Percentiles rank a stretch among this genome's conserved stretches.
phyloP scores from a whole-genome alignment of 352 stramenopile genomes.

The Globisporangium orthogonon region DNA sequence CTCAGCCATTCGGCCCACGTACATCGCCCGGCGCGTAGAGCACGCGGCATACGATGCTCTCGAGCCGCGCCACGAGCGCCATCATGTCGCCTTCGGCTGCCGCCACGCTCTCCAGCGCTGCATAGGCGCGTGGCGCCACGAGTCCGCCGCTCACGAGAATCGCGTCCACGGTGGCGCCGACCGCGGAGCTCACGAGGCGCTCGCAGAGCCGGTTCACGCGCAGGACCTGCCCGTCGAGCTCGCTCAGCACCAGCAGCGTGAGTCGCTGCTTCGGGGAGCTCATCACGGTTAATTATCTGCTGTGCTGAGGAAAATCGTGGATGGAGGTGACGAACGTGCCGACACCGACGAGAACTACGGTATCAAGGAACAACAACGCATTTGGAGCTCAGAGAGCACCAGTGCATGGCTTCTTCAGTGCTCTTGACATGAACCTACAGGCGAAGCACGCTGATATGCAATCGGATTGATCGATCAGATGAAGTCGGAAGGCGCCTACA shows the following conservation, averaged over 20 bases:
- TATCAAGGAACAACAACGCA: too few relatives aligned
- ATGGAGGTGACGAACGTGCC: too few relatives aligned
- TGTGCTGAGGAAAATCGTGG: too few relatives aligned
- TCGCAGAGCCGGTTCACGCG: constrained; percentile 79
- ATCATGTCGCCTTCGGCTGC: constrained; percentile 87
- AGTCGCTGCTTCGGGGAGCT: constrained; percentile 15
- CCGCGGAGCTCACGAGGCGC: constrained; percentile 54
- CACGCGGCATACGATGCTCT: constrained; percentile 84
- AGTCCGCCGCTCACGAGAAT: constrained; percentile 70
- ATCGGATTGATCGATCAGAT: too few relatives aligned
- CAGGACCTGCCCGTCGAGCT: constrained; percentile 52
- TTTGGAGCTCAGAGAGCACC: neutral
- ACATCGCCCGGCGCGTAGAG: constrained; percentile 75
- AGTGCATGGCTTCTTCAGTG: too few relatives aligned
- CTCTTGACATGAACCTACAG: too few relatives aligned
- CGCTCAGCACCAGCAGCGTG: constrained; percentile 74
- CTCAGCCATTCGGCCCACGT: neutral
- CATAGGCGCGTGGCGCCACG: constrained; percentile 45
- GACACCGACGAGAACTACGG: too few relatives aligned
- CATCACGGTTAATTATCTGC: too few relatives aligned
- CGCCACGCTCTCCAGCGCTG: constrained; percentile 47
- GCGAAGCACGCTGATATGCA: neutral
- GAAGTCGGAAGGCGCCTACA: neutral
- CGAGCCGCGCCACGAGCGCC: constrained; percentile 79
- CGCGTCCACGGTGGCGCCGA: constrained; percentile 59